A percentile compares a stretch with the other conserved stretches of the same genome.
Conservation (phyloP, 352 stramenopile species). For the Aphanomyces cochlioides region DNA sequence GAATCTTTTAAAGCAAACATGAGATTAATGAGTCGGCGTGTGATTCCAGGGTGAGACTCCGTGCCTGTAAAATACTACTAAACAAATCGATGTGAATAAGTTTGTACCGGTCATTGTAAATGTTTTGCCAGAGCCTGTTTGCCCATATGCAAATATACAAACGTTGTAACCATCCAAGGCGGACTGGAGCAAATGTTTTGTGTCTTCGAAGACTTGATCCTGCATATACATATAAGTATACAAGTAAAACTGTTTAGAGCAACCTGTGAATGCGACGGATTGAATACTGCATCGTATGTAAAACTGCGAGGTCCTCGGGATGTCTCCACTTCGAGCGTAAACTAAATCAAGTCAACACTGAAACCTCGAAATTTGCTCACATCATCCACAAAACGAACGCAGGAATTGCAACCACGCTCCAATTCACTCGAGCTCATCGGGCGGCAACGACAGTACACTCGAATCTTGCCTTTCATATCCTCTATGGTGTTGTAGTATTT, state of each 20-base stretch:
- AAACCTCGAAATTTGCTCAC: neutral
- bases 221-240: constrained; percentile 30
- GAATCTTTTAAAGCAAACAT: constrained; percentile 68
- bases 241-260: neutral
- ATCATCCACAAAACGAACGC: constrained; percentile 74
- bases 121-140: constrained; percentile 91
- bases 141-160: constrained; percentile 93
- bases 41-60: constrained; percentile 73
- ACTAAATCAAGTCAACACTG: constrained; percentile 32
- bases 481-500: constrained; percentile 96
- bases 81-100: neutral
- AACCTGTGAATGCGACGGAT: constrained; percentile 55
- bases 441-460: constrained; percentile 88
- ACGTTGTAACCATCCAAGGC: constrained; percentile 90
- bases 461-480: constrained; percentile 95
- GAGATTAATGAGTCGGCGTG: constrained; percentile 78
- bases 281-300: constrained; percentile 88
- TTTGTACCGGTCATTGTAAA: constrained; percentile 88
- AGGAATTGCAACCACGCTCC: constrained; percentile 64
- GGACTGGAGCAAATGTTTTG: constrained; percentile 87
- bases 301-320: constrained; percentile 82
- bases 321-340: constrained; percentile 80
- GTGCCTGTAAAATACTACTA: constrained; percentile 31
- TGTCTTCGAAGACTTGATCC: constrained; percentile 90
- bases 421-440: constrained; percentile 87